These are phyloP conservation scores for Penicillium subrubescens DNA, from an alignment of 495 filamentous ascomycete genomes.

Conservation along the genomic window DNA sequence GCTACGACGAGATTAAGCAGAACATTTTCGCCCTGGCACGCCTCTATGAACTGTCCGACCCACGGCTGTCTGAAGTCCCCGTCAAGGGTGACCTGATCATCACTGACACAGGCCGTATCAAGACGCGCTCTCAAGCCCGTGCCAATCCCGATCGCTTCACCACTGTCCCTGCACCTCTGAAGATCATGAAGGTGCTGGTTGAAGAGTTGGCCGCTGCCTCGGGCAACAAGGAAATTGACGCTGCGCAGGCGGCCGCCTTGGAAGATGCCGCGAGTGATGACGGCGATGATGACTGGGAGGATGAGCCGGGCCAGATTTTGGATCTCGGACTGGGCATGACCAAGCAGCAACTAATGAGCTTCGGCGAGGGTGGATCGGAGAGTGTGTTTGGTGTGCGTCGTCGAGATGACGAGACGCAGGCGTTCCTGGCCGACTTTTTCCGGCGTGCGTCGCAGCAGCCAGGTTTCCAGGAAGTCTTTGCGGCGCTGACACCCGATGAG, in stretches of 20 bases:
- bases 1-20: conserved; percentile 94
- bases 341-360: conserved; percentile 79
- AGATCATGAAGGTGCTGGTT: conserved; percentile 94
- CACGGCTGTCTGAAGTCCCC: conserved; percentile 72
- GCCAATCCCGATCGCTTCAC: conserved; percentile 87
- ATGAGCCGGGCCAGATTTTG: conserved; percentile 66
- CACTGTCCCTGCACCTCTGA: conserved; percentile 81
- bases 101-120: conserved; percentile 77
- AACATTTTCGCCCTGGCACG: conserved; percentile 93
- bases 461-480: conserved; percentile 74
- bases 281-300: conserved; percentile 86
- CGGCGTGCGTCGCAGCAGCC: conserved; percentile 67
- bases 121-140: conserved; percentile 87
- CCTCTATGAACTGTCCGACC: conserved; percentile 83
- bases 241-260: conserved; percentile 54
- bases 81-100: conserved; percentile 93
- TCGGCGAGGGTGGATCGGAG: conserved; percentile 58
- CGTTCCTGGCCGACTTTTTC: conserved; percentile 82
- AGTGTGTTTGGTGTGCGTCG: conserved; percentile 59
- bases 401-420: conserved; percentile 91
- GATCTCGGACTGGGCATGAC: conserved; percentile 69
- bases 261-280: conserved; percentile 60
- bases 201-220: conserved; percentile 74
- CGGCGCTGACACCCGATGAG: conserved; percentile 69
- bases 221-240: conserved; percentile 57